Percentiles rank a stretch among this genome's conserved stretches.
Evolutionary conservation across 345 rosid genomes (phyloP).

Genomic region (Salix brachista): DNA sequence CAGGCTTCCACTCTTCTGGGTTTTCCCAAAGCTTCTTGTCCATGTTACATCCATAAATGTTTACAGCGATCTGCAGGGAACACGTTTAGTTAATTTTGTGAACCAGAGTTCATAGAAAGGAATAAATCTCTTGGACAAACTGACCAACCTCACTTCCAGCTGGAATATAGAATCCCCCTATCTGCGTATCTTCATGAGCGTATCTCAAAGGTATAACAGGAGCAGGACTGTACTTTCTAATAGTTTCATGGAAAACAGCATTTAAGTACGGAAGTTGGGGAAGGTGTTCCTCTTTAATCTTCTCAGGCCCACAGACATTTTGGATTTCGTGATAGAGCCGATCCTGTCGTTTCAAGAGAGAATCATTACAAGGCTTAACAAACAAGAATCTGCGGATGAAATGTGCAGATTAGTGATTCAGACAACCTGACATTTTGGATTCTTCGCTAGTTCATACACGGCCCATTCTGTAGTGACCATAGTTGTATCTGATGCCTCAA

Average conservation of each 20-base stretch:
- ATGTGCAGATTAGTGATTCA: not conserved
- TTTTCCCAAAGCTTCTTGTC: conserved; percentile 67
- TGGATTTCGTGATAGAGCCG: conserved; percentile 42
- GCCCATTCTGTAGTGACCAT: conserved; percentile 91
- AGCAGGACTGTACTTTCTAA: conserved; percentile 71
- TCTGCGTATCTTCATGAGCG: conserved; percentile 70
- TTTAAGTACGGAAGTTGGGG: conserved; percentile 51
- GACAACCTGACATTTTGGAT: conserved; percentile 51
- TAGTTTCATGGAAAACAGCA: conserved; percentile 78
- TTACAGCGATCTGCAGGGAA: conserved; percentile 66
- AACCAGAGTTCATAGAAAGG: too few relatives aligned
- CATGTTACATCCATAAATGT: conserved; percentile 89
- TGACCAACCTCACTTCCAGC: conserved; percentile 62
- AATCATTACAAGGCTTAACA: not conserved
- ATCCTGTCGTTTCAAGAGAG: conserved; percentile 31
- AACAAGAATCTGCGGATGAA: not conserved
- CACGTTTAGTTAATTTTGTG: not conserved
- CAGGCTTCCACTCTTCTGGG: conserved; percentile 72
- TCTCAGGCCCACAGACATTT: conserved; percentile 51
- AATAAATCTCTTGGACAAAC: not conserved
- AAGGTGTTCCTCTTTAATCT: conserved; percentile 57
- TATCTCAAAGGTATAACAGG: conserved; percentile 66
- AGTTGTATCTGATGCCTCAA: conserved; percentile 73
- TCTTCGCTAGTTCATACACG: conserved; percentile 72
- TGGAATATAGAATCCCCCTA: conserved; percentile 69